Percentiles rank a stretch among this genome's conserved stretches.
Conservation (phyloP, 2,329 filamentous ascomycete genomes). For the Beauveria asiatica region DNA sequence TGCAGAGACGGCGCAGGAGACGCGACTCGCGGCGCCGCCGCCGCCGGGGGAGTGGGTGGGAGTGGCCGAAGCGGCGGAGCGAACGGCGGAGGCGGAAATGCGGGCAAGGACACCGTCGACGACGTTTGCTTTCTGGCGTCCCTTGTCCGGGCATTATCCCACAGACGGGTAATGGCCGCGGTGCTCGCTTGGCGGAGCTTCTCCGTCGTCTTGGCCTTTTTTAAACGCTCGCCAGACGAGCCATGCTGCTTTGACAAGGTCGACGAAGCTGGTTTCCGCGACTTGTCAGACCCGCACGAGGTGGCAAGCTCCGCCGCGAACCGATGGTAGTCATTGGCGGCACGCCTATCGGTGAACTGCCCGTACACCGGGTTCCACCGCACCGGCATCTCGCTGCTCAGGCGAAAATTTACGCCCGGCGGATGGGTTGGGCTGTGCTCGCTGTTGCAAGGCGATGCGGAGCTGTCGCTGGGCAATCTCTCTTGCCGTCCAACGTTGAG, state of each 20-base stretch:
- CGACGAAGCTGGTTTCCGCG: neutral
- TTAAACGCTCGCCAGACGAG: neutral
- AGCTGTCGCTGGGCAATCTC: neutral
- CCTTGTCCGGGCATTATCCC: neutral
- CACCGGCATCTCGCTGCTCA: neutral
- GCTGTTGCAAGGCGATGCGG: neutral
- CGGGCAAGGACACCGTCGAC: neutral
- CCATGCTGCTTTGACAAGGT: neutral
- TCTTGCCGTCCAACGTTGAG: neutral
- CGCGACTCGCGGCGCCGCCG: conserved; percentile 16
- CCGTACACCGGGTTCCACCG: conserved; percentile 16
- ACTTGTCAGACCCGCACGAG: neutral
- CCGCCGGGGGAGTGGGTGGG: conserved; percentile 17
- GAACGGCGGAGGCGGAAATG: conserved; percentile 6
- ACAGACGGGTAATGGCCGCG: conserved; percentile 2
- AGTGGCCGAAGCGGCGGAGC: conserved; percentile 9
- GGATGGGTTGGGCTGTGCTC: neutral
- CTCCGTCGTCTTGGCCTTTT: neutral
- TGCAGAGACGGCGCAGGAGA: neutral
- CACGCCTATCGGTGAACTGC: conserved; percentile 23
- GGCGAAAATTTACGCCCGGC: neutral
- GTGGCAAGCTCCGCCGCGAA: conserved; percentile 25
- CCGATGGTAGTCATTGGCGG: conserved; percentile 27
- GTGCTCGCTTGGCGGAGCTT: neutral
- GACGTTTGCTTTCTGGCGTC: neutral